These are phyloP conservation scores for Melanogaster broomeanus DNA, from an alignment of 768 basidiomycete species.

Conservation along the genomic window DNA sequence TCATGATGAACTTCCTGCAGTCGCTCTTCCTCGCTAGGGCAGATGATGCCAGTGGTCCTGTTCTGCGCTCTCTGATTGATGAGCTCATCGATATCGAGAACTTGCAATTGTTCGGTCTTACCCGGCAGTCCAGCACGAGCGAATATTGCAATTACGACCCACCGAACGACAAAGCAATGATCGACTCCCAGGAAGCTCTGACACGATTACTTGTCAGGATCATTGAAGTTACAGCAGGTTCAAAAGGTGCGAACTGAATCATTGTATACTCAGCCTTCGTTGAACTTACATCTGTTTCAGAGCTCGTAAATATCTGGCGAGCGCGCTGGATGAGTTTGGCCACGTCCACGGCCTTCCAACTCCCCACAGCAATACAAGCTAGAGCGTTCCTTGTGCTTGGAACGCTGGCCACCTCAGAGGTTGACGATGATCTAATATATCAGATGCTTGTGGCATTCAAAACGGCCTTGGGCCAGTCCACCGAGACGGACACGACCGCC, in stretches of 20 bases:
- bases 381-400: constrained; percentile 85
- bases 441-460: constrained; percentile 90
- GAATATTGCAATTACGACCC: constrained; percentile 67
- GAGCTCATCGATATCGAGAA: constrained; percentile 57
- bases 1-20: constrained; percentile 81
- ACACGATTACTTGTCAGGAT: constrained; percentile 62
- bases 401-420: constrained; percentile 77
- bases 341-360: constrained; percentile 87
- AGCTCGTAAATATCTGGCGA: constrained; percentile 84
- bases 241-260: constrained; percentile 53
- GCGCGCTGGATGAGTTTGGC: constrained; percentile 93
- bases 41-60: constrained; percentile 59
- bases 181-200: constrained; percentile 70
- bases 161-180: constrained; percentile 48
- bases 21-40: constrained; percentile 62
- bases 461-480: constrained; percentile 66
- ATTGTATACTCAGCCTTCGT: not conserved
- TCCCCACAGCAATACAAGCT: constrained; percentile 84
- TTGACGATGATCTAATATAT: constrained; percentile 92
- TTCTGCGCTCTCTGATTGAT: constrained; percentile 63
- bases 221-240: constrained; percentile 64
- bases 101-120: constrained; percentile 74
- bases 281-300: constrained; percentile 38
- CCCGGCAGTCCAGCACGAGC: constrained; percentile 59
- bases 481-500: constrained; percentile 66